Evolutionary conservation across 2,329 filamentous ascomycete genomes (phyloP).

Genomic region (Plectosphaerella plurivora): DNA sequence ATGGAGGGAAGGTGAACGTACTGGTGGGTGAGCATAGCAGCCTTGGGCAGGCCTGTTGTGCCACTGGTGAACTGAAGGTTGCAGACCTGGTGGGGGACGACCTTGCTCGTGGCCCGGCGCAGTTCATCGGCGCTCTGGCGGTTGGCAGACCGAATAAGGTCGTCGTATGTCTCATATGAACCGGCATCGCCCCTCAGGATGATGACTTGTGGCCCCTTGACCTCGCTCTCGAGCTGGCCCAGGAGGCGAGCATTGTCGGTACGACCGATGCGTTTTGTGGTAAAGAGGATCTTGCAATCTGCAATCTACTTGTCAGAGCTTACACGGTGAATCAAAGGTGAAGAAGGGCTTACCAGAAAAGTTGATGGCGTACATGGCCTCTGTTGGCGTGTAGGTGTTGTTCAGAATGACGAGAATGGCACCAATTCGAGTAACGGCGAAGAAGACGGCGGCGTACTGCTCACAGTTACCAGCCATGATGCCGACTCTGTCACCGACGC

Average conservation of each 20-base stretch:
- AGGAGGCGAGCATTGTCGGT: constrained; percentile 61
- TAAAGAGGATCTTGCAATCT: constrained; percentile 72
- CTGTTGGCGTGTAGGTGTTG: constrained; percentile 73
- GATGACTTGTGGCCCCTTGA: constrained; percentile 46
- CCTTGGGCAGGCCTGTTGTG: constrained; percentile 70
- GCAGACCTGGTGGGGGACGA: constrained; percentile 63
- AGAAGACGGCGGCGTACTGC: constrained; percentile 76
- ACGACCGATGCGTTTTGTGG: constrained; percentile 63
- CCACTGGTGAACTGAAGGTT: constrained; percentile 74
- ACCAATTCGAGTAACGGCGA: constrained; percentile 63
- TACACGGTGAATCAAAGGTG: no score
- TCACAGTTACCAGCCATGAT: constrained; percentile 77
- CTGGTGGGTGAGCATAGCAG: constrained; percentile 70
- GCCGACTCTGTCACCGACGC: constrained; percentile 64
- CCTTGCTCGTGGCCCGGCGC: constrained; percentile 45
- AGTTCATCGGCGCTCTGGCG: constrained; percentile 45
- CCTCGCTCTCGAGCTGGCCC: constrained; percentile 36
- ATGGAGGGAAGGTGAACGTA: constrained; percentile 26
- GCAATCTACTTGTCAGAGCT: constrained; percentile 3
- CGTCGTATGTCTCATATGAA: constrained; percentile 55
- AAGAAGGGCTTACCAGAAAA: constrained; percentile 55
- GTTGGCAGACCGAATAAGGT: constrained; percentile 49
- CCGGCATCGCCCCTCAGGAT: constrained; percentile 54
- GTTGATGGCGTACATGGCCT: constrained; percentile 65
- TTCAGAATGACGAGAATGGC: constrained; percentile 73